Percentiles rank a stretch among this genome's conserved stretches.
Conservation (phyloP, 768 basidiomycete genomes). For the Termitomyces sp. region DNA sequence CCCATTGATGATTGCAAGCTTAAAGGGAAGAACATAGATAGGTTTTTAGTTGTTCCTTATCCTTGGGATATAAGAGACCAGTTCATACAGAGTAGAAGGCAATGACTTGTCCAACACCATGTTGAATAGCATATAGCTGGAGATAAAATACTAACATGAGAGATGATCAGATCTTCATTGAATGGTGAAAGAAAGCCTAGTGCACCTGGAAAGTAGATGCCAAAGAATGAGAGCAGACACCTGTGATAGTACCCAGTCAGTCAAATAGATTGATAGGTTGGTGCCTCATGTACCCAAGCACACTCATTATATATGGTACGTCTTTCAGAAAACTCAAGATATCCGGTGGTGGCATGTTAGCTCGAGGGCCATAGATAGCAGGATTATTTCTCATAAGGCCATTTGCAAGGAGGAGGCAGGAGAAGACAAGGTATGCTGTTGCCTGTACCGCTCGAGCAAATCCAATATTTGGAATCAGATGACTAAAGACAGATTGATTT, state of each 20-base stretch:
- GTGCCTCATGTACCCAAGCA: constrained; percentile 17
- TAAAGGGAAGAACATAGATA: too few relatives aligned
- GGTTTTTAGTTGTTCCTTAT: too few relatives aligned
- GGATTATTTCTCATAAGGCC: neutral
- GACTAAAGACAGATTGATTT: constrained; percentile 1
- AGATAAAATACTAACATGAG: constrained; percentile 1
- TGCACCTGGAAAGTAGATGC: constrained; percentile 11
- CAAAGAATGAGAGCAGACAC: constrained; percentile 5
- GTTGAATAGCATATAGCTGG: constrained; percentile 16
- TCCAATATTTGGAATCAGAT: constrained; percentile 17
- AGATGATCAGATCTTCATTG: neutral
- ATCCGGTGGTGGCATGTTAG: too few relatives aligned
- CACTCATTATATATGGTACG: constrained; percentile 20
- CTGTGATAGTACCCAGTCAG: neutral
- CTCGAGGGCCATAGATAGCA: too few relatives aligned
- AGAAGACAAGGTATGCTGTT: constrained; percentile 6
- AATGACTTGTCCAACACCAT: constrained; percentile 12
- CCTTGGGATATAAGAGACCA: too few relatives aligned
- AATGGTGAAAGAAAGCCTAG: neutral
- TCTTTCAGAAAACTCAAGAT: constrained; percentile 21
- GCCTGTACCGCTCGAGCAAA: constrained; percentile 22
- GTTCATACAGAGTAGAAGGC: constrained; percentile 12
- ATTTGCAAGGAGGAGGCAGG: constrained; percentile 21
- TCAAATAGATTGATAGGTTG: neutral
- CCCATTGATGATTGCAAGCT: constrained; percentile 32